phyloP scores from a whole-genome alignment of 164 flowering plant species.

The Vitis rotundifolia region DNA sequence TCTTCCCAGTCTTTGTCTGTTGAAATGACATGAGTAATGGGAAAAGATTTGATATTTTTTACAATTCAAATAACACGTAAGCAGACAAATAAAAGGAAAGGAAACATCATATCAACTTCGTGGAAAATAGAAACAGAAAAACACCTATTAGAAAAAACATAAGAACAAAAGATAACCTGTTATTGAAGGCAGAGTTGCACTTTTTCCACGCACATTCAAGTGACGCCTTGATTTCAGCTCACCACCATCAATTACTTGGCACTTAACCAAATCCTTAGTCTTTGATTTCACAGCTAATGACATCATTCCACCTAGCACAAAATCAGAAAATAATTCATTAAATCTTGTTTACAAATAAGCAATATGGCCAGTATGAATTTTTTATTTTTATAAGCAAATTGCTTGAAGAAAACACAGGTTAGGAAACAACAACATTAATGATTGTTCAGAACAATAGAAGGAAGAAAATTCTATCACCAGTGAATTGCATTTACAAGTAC shows the following conservation, averaged over 20 bases:
- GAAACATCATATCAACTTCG: neutral
- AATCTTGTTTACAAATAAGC: no score
- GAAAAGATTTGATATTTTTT: neutral
- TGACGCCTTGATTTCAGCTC: conserved; percentile 96
- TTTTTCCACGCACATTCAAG: conserved; percentile 95
- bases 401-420: neutral
- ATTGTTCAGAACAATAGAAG: no score
- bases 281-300: conserved; percentile 84
- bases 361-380: no score
- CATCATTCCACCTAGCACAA: conserved; percentile 91
- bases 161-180: conserved; percentile 59
- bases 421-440: neutral
- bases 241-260: conserved; percentile 93
- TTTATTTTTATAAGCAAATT: neutral
- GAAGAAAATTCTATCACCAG: no score
- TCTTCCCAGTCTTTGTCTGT: conserved; percentile 99
- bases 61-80: neutral
- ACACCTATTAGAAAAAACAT: neutral
- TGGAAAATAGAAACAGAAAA: neutral
- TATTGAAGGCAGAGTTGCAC: conserved; percentile 94
- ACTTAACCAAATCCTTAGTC: conserved; percentile 75
- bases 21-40: conserved; percentile 6
- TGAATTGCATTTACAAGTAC: no score
- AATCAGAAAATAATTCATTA: neutral
- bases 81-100: conserved; percentile 2